Percentiles rank a stretch among this genome's conserved stretches.
These are phyloP conservation scores for Lotmaria passim DNA, from an alignment of 208 protist genomes.

Conservation along the genomic window DNA sequence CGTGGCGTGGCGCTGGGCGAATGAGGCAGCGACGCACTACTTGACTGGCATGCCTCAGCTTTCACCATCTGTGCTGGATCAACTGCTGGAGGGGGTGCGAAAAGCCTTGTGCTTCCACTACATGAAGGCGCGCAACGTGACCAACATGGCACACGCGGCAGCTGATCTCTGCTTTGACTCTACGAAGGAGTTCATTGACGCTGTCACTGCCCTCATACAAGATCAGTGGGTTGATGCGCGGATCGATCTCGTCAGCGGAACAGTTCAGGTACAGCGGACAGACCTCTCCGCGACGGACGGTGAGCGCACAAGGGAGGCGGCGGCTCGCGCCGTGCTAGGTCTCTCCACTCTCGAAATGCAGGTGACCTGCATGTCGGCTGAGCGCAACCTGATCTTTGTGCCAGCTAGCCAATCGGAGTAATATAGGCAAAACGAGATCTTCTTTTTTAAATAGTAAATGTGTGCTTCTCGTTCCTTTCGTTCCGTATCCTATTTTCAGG, in stretches of 20 bases:
- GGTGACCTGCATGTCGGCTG: constrained; percentile 21
- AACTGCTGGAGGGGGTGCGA: constrained; percentile 31
- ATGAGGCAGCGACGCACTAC: constrained; percentile 30
- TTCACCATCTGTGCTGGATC: constrained; percentile 1
- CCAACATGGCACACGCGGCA: constrained; percentile 26
- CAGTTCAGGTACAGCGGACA: constrained; percentile 3
- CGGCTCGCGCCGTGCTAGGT: constrained; percentile 14
- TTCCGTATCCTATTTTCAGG: too few species aligned
- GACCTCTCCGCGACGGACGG: neutral
- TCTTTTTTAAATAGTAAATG: constrained; percentile 1
- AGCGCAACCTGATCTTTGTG: constrained; percentile 32
- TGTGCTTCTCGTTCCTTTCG: neutral
- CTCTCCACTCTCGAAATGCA: constrained; percentile 27
- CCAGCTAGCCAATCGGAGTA: neutral
- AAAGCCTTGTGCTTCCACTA: constrained; percentile 50
- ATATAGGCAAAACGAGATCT: neutral
- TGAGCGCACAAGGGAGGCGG: constrained; percentile 7
- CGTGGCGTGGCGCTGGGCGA: constrained; percentile 30
- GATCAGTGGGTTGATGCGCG: constrained; percentile 23
- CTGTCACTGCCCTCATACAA: constrained; percentile 14
- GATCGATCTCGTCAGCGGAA: constrained; percentile 23
- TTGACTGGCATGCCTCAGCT: constrained; percentile 20
- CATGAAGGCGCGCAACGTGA: constrained; percentile 7
- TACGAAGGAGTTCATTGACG: constrained; percentile 7
- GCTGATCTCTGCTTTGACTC: constrained; percentile 19